Base-by-base conservation (phyloP, 768 basidiomycete species). In the Phaffia tasmanica region DNA sequence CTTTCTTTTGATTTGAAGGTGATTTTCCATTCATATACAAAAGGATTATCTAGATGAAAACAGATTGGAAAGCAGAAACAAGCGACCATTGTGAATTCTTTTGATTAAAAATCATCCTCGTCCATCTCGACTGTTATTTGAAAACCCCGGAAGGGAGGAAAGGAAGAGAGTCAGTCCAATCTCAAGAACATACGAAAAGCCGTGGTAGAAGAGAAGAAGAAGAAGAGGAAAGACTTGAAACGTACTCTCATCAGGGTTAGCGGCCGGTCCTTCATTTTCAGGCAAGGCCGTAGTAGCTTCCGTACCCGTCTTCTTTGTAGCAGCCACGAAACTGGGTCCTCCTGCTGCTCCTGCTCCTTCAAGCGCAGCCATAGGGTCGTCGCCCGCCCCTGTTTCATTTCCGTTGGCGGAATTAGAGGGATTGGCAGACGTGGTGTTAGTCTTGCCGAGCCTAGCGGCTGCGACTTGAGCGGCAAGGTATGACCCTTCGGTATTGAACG, bases 391-490 rank as follows among this genome's bases (percentile, higher is more conserved):
- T 14, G 78, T 77, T 8, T 71, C 69, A 15, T 70, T 74, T 27
- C 67, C 73, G 56, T 76, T 79, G 51, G 78, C 78, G 47, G 73
- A 79, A 1, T 42, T 42, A 4, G 35, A 42, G 35, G 35, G 35
- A 11, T 42, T 42, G 35, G 35, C 4, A 11, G 35, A 42, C 32
- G 78, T 79, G 59, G 82, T 82, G 32, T 78, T 79, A 19, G 78
- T 73, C 59, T 79, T 79, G 66, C 83, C 85, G 69, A 84, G 81
- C 65, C 81, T 80, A 27, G 86, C 84, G 2, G 85, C 85, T 63
- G 86, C 79, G 14, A 92, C 86, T 77, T 95, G 90, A 15, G 93
- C 93, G 9, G 89, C 89, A 64, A 95, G 80, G 76, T 91, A 94
- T 54, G 74, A 74, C 0, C 74, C 74, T 77, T 97, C 94, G 2